These are phyloP conservation scores for Naumovozyma dairenensis DNA, from an alignment of 805 yeast species.

Conservation along the genomic window DNA sequence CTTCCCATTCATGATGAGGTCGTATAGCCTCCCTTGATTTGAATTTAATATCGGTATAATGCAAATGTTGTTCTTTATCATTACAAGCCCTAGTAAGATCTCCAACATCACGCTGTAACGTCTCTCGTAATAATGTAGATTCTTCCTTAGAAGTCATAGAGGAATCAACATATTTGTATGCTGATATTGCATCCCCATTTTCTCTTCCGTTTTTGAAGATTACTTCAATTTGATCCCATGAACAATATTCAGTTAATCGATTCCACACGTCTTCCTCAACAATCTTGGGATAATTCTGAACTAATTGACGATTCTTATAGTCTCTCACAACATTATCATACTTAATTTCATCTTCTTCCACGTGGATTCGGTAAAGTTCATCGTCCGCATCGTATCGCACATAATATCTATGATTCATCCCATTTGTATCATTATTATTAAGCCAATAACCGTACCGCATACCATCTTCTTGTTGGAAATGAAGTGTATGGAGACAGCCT, in stretches of 20 bases:
- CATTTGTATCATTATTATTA: slow-evolving; percentile 5
- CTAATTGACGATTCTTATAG: slow-evolving; percentile 6
- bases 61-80: slow-evolving; percentile 6
- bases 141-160: slow-evolving; percentile 25
- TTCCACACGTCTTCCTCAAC: slow-evolving; percentile 17
- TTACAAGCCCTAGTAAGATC: neutral
- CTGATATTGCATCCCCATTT: neutral
- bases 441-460: slow-evolving; percentile 28
- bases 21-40: slow-evolving; percentile 26
- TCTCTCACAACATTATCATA: slow-evolving; percentile 6
- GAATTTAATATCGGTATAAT: slow-evolving; percentile 20
- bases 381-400: slow-evolving; percentile 9
- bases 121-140: slow-evolving; percentile 8
- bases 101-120: slow-evolving; percentile 5
- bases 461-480: slow-evolving; percentile 14
- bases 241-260: slow-evolving; percentile 7
- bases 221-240: slow-evolving; percentile 10
- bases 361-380: slow-evolving; percentile 12
- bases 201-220: slow-evolving; percentile 1
- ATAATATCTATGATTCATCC: slow-evolving; percentile 3
- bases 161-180: slow-evolving; percentile 27
- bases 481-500: slow-evolving; percentile 17
- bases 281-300: slow-evolving; percentile 17
- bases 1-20: slow-evolving; percentile 35
- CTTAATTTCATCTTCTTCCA: slow-evolving; percentile 8